phyloP scores from a whole-genome alignment of 1,284 basidiomycete genomes.

The Laetiporus sulphureus region DNA sequence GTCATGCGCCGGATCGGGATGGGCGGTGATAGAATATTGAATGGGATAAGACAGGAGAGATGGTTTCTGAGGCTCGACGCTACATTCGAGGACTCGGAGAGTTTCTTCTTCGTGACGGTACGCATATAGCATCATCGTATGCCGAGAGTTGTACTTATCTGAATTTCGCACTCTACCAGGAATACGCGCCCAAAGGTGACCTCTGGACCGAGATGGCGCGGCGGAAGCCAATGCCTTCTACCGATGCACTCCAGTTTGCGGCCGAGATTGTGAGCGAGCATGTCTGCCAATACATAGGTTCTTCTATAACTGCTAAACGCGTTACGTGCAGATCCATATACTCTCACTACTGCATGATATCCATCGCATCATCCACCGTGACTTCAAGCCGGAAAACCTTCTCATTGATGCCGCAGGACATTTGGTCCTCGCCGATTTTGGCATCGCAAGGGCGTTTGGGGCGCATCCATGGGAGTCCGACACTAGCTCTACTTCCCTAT shows the following conservation, averaged over 20 bases:
- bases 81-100: constrained; percentile 22
- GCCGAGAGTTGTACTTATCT: neutral
- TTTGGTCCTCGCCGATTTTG: constrained; percentile 60
- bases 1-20: no score
- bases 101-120: constrained; percentile 28
- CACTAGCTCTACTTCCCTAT: neutral
- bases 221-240: constrained; percentile 10
- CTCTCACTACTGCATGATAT: constrained; percentile 39
- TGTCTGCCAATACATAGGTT: constrained; percentile 19
- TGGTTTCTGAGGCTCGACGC: constrained; percentile 15
- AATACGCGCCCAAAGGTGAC: constrained; percentile 19
- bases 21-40: no score
- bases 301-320: constrained; percentile 36
- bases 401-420: constrained; percentile 40
- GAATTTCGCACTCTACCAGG: constrained; percentile 8
- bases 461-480: constrained; percentile 12
- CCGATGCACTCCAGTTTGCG: constrained; percentile 15
- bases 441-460: constrained; percentile 52
- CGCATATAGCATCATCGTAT: constrained; percentile 1
- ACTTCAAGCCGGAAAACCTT: constrained; percentile 51
- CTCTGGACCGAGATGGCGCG: constrained; percentile 15
- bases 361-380: constrained; percentile 25
- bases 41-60: no score
- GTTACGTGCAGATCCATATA: constrained; percentile 13
- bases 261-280: constrained; percentile 20